These are phyloP conservation scores for Debaryomyces sp. DNA, from an alignment of 1,139 yeast genomes.

Conservation along the genomic window DNA sequence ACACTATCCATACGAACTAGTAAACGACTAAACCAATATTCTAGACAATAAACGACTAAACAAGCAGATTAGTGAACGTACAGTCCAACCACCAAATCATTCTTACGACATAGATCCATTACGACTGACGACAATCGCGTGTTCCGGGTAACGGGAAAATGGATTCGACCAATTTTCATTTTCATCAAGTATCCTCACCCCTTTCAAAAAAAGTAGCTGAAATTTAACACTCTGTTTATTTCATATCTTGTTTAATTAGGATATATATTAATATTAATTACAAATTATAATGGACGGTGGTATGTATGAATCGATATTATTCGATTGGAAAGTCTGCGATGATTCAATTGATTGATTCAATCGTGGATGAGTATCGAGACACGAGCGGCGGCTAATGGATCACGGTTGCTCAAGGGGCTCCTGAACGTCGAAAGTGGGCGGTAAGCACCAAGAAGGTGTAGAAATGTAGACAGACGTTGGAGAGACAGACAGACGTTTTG, in stretches of 20 bases:
- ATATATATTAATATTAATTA: conserved; percentile 19
- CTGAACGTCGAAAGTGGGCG: background rate
- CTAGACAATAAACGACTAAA: background rate
- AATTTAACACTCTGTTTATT: conserved; percentile 16
- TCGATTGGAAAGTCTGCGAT: background rate
- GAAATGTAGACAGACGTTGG: background rate
- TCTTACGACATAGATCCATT: background rate
- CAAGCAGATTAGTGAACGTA: background rate
- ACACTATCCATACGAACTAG: background rate
- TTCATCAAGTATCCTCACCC: conserved; percentile 8
- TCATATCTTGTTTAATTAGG: conserved; percentile 12
- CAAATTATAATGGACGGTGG: conserved; percentile 49
- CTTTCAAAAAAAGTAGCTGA: conserved; percentile 7
- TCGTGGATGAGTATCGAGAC: background rate
- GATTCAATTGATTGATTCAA: conserved; percentile 12
- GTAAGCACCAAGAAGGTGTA: background rate
- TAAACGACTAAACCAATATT: too few species aligned
- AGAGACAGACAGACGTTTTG: background rate
- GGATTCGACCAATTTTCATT: background rate
- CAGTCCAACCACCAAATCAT: background rate
- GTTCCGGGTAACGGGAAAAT: conserved; percentile 7
- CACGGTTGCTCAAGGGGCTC: background rate
- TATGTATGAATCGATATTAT: conserved; percentile 28
- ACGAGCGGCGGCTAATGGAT: conserved; percentile 2
- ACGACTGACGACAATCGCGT: conserved; percentile 1